Conservation (phyloP, 129 eudicot genomes). For the Calendula officinalis region DNA sequence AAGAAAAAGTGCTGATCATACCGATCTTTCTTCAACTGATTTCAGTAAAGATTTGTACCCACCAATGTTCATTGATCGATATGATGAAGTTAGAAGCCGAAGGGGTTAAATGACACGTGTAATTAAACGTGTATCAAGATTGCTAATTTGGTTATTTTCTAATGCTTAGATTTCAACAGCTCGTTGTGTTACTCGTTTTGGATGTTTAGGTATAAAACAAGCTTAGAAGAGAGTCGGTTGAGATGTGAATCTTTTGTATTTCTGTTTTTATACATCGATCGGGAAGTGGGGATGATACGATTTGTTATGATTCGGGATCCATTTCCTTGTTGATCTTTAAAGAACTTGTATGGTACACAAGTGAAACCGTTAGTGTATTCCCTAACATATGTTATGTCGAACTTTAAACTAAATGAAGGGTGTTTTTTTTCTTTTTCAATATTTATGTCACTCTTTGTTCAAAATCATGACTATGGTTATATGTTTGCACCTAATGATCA, state of each 20-base stretch:
- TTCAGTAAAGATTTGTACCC: slow-evolving; percentile 68
- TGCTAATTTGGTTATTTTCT: slow-evolving; percentile 16
- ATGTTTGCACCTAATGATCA: slow-evolving; percentile 17
- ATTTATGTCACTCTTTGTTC: neutral
- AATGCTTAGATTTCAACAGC: slow-evolving; percentile 55
- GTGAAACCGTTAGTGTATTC: slow-evolving; percentile 29
- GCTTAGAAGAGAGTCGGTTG: slow-evolving; percentile 37
- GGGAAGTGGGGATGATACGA: slow-evolving; percentile 35
- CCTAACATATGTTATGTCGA: slow-evolving; percentile 18
- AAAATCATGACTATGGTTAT: slow-evolving; percentile 13
- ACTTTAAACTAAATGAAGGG: slow-evolving; percentile 14
- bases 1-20: slow-evolving; percentile 65
- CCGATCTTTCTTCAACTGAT: slow-evolving; percentile 54
- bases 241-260: slow-evolving; percentile 36
- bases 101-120: slow-evolving; percentile 5
- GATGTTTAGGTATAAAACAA: slow-evolving; percentile 15
- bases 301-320: slow-evolving; percentile 22
- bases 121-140: slow-evolving; percentile 16
- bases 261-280: slow-evolving; percentile 34
- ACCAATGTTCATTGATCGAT: slow-evolving; percentile 37
- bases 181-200: slow-evolving; percentile 52
- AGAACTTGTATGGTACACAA: slow-evolving; percentile 29
- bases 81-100: slow-evolving; percentile 36
- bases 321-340: slow-evolving; percentile 28
- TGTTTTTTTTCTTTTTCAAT: neutral